Evolutionary conservation across 2,329 filamentous ascomycete species (phyloP), one percentile per base, ranked within the genome.

Genomic region (Claviceps sp.): DNA sequence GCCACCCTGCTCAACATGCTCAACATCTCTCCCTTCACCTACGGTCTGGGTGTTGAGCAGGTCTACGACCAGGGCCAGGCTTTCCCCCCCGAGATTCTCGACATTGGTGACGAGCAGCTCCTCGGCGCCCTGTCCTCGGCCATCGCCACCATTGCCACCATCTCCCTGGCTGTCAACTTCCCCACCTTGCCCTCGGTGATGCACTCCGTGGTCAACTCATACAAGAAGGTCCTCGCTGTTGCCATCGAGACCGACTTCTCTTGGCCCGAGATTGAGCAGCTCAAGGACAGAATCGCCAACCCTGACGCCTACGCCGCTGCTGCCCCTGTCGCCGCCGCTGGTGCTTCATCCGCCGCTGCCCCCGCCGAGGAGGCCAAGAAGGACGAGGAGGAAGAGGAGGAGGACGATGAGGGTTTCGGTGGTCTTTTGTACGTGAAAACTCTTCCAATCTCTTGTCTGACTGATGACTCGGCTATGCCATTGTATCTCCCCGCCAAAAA

Each of bases 271-370:
- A 95, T 98, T 67, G 84, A 94, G 67, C 81, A 95, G 76, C 86
- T 98, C 77, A 98, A 98, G 87, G 93, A 98, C 78, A 89, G 93
- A 72, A 96, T 98, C 67, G 89, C 89, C 76, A 97, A 98, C 83
- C 94, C 94, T 63, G 93, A 98, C 52, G 89, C 89, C 52, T 98
- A 97, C 72, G 93, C 91, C 59, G 71, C 88, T 48, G 77, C 90
- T 60, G 89, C 85, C 60, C 89, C 91, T 53, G 76, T 75, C 54
- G 75, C 80, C 52, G 76, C 74, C 54, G 72, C 73, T 50, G 68
- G 37, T 20, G 37, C 16, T 20, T 34, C 72, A 47, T 70, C 72
- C 55, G 73, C 72, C 57, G 71, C 70, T 52, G 76, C 73, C 57
- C 73, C 73, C 57, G 75, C 78, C 62, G 76, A 81, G 65, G 75